phyloP scores from a whole-genome alignment of 768 basidiomycete species.

The Calvatia gigantea region DNA sequence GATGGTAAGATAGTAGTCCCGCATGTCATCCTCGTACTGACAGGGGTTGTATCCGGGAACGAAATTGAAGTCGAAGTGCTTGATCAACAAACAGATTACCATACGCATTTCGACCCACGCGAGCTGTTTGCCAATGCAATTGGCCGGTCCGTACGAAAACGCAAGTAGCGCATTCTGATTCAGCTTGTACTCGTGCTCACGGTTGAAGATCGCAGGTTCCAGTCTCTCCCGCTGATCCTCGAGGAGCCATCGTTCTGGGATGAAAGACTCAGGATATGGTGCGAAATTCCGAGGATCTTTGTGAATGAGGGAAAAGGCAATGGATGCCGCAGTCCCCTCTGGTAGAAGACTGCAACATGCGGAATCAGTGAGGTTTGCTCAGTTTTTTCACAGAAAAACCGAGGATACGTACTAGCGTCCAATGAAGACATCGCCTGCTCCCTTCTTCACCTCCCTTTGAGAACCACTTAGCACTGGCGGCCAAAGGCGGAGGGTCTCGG shows the following conservation, averaged over 20 bases:
- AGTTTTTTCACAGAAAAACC: not conserved
- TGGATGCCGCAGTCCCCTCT: conserved; percentile 34
- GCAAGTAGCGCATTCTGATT: conserved; percentile 25
- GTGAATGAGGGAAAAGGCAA: conserved; percentile 37
- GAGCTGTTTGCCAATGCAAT: conserved; percentile 43
- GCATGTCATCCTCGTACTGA: conserved; percentile 29
- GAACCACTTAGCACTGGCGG: conserved; percentile 33
- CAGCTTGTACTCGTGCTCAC: conserved; percentile 20
- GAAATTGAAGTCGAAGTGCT: conserved; percentile 34
- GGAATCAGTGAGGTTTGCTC: not conserved
- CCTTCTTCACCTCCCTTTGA: conserved; percentile 27
- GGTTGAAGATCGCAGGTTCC: conserved; percentile 31
- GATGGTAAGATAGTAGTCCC: conserved; percentile 32
- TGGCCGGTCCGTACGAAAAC: conserved; percentile 43
- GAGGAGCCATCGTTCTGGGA: conserved; percentile 36
- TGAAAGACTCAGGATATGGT: conserved; percentile 32
- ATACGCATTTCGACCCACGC: conserved; percentile 35
- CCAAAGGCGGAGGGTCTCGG: conserved; percentile 33
- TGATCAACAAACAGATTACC: conserved; percentile 32
- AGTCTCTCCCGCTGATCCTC: conserved; percentile 19
- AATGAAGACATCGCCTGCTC: conserved; percentile 25
- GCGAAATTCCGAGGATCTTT: conserved; percentile 35
- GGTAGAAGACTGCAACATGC: conserved; percentile 28
- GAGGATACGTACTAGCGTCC: conserved; percentile 13
- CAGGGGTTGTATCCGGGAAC: conserved; percentile 26